phyloP scores from a whole-genome alignment of 352 stramenopile species.

The Globisporangium megalacanthum region DNA sequence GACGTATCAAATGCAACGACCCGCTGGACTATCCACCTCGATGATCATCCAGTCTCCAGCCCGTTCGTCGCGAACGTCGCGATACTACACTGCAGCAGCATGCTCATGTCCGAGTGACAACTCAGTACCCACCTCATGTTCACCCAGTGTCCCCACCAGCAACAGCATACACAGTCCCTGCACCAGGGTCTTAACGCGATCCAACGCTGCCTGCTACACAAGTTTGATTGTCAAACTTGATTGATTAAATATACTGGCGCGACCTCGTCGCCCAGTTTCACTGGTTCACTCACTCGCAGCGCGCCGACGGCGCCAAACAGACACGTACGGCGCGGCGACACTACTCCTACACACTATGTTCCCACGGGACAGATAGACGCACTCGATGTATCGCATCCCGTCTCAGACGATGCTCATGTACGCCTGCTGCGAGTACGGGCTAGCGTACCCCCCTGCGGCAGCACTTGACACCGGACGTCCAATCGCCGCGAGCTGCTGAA shows the following conservation, averaged over 20 bases:
- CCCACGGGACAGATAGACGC: background rate
- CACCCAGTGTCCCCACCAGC: no score
- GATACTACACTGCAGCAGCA: no score
- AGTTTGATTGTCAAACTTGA: background rate
- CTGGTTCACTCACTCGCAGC: background rate
- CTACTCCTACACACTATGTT: background rate
- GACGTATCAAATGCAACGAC: no score
- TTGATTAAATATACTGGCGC: conserved; percentile 1
- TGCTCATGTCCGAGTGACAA: no score
- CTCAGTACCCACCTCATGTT: no score
- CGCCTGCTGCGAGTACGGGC: conserved; percentile 9
- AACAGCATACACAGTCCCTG: no score
- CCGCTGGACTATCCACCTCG: no score
- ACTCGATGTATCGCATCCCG: background rate
- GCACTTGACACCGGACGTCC: conserved; percentile 6
- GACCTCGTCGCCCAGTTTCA: background rate
- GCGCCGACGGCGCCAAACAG: background rate
- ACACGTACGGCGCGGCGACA: background rate
- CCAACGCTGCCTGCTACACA: background rate
- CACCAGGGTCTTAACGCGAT: no score
- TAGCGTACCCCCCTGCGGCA: conserved; percentile 7
- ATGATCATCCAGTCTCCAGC: no score
- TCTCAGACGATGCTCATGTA: conserved; percentile 30
- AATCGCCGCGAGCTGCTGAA: conserved; percentile 18
- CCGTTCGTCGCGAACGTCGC: no score